phyloP scores from a whole-genome alignment of 2,329 filamentous ascomycete species.

The Alternaria rosae region DNA sequence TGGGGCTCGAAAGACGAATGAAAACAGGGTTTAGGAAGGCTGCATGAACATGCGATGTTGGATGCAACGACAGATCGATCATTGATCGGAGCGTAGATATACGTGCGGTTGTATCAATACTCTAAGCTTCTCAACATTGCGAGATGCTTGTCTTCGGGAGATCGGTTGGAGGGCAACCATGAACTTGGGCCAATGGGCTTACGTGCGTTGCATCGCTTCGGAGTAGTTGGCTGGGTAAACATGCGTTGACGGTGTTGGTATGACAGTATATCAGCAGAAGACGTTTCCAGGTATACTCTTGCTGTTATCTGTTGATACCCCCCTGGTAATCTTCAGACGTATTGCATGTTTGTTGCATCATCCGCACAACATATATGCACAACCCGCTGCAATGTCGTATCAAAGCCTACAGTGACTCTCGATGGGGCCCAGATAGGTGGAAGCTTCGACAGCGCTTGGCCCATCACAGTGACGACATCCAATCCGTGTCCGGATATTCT shows the following conservation, averaged over 20 bases:
- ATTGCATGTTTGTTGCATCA: conserved; percentile 57
- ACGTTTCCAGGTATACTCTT: neutral
- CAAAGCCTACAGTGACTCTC: conserved; percentile 68
- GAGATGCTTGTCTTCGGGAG: neutral
- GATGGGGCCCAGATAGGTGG: conserved; percentile 66
- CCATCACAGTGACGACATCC: conserved; percentile 69
- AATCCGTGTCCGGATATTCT: conserved; percentile 62
- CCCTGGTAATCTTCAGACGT: conserved; percentile 39
- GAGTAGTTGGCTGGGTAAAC: neutral
- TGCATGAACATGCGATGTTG: neutral
- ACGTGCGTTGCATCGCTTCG: neutral
- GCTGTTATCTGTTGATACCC: neutral
- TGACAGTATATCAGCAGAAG: neutral
- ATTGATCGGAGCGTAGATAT: neutral
- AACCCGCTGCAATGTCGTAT: conserved; percentile 65
- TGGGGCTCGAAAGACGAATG: neutral
- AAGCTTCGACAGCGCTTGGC: conserved; percentile 64
- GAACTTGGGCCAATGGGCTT: neutral
- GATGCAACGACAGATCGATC: neutral
- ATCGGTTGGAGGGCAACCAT: neutral
- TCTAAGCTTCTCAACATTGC: conserved; percentile 6
- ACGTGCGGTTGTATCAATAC: conserved; percentile 1
- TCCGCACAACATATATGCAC: conserved; percentile 60
- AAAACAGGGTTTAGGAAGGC: neutral
- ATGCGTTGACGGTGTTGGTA: neutral